phyloP scores from a whole-genome alignment of 1,284 basidiomycete species.

The Tetrapyrgos nigripes region DNA sequence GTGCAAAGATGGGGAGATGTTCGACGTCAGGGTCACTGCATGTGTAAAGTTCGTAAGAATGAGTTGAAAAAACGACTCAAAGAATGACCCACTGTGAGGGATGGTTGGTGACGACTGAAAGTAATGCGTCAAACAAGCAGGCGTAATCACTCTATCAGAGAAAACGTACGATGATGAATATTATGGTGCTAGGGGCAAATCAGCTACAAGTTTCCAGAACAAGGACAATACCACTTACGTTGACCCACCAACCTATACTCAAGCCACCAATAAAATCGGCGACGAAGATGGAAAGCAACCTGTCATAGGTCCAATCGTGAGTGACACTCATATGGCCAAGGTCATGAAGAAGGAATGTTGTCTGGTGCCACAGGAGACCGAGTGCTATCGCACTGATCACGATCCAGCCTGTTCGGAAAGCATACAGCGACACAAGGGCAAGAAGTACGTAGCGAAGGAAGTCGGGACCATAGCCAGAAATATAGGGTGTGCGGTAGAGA shows the following conservation, averaged over 20 bases:
- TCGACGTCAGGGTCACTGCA: conserved; percentile 93
- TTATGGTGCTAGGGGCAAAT: conserved; percentile 81
- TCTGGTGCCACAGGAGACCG: conserved; percentile 94
- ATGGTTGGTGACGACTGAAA: conserved; percentile 92
- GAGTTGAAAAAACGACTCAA: background rate
- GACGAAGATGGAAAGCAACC: conserved; percentile 82
- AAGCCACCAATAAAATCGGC: conserved; percentile 92
- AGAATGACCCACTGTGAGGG: conserved; percentile 82
- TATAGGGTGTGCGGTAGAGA: conserved; percentile 84
- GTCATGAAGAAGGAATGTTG: conserved; percentile 94
- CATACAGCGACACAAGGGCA: conserved; percentile 60
- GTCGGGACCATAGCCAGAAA: conserved; percentile 92
- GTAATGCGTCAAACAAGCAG: conserved; percentile 18
- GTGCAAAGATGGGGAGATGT: conserved; percentile 97
- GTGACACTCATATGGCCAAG: conserved; percentile 95
- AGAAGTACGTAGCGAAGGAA: conserved; percentile 79
- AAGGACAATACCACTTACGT: conserved; percentile 62
- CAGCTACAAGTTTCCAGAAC: conserved; percentile 9
- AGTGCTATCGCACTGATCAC: conserved; percentile 80
- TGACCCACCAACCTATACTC: conserved; percentile 97
- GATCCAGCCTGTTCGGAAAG: conserved; percentile 73
- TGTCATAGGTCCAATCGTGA: conserved; percentile 85
- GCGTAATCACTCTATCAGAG: conserved; percentile 11
- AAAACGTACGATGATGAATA: conserved; percentile 84
- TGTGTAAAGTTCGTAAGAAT: background rate